Conservation (phyloP, 176 grass and related monocot species). For the Zoysia pacifica region DNA sequence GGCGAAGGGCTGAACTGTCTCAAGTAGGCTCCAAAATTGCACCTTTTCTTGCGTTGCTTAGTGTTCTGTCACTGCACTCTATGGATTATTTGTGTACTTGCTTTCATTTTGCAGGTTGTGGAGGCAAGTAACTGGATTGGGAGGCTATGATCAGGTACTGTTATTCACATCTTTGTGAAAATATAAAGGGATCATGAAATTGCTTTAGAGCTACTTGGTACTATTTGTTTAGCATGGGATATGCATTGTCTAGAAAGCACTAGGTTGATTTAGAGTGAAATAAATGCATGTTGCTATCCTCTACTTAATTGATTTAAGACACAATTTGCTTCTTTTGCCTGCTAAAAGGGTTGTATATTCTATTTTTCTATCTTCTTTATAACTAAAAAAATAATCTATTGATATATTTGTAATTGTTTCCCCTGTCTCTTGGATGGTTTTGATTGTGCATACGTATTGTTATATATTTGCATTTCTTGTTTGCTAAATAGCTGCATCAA, state of each 20-base stretch:
- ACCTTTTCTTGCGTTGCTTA: background rate
- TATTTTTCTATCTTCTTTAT: conserved; percentile 20
- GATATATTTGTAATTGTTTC: conserved; percentile 5
- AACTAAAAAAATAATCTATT: conserved; percentile 19
- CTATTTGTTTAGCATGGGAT: background rate
- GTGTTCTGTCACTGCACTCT: background rate
- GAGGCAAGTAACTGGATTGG: conserved; percentile 93
- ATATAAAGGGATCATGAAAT: background rate
- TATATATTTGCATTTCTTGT: background rate
- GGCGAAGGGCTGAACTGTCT: conserved; percentile 90
- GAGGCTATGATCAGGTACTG: conserved; percentile 94
- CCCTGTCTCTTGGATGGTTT: background rate
- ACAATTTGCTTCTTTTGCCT: background rate
- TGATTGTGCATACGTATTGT: background rate
- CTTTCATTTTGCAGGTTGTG: conserved; percentile 64
- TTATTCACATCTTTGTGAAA: background rate
- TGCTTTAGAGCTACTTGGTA: background rate
- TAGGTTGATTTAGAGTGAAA: conserved; percentile 3
- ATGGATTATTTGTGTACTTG: conserved; percentile 26
- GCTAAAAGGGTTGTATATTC: conserved; percentile 5
- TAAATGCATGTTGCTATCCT: background rate
- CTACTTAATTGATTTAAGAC: background rate
- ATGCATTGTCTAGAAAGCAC: background rate
- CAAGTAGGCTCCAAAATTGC: conserved; percentile 57
- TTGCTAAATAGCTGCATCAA: conserved; percentile 49